Base-by-base conservation (phyloP, 768 basidiomycete genomes). In the Nidularia sp. region DNA sequence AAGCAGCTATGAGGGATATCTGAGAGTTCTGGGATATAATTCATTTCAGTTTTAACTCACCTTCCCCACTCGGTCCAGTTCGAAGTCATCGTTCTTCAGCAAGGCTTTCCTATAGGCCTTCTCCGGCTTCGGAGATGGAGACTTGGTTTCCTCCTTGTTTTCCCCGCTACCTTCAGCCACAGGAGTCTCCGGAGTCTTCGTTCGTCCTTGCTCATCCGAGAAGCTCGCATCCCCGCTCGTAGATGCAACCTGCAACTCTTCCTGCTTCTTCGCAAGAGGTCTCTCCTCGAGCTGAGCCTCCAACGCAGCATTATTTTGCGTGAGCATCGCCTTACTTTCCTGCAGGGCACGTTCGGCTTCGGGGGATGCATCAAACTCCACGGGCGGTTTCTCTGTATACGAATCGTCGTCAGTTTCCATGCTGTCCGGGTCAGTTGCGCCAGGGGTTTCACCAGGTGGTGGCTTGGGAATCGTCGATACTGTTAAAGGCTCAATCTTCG, bases 181-280 rank as follows among this genome's bases (percentile, higher is more conserved):
- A 9, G 29, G 18, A 6, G 9, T n/a, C 10, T 33, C 7, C 34
- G 32, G 4, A 39, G 36, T 45, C 32, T 39, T 53, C 47, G 45
- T 10, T 53, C 49, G 48, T 57, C 58, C 57, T 18, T 18, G 18
- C 18, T 18, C 18, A 18, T 18, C 18, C 57, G 59, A 31, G 59
- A 1, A 18, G 15, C 36, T 39, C 36, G 36, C 9, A 9, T 39
- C 36, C 15, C 36, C 67, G 36, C 63, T 66, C 1, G 62, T 64
- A 49, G 61, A 66, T 34, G 70, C 76, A 54, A 79, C 83, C 56
- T 85, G 76, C 29, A 89, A 71, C 55, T 83, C 82, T 63, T 93
- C 90, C 66, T 95, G 92, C 68, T 86, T 85, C 75, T 88, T 93
- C 12, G 90, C 92, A 50, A 96, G 66, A 6, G 93, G 93, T 34